These are phyloP conservation scores for Buxus sempervirens DNA, from an alignment of 164 flowering plant genomes.

Conservation along the genomic window DNA sequence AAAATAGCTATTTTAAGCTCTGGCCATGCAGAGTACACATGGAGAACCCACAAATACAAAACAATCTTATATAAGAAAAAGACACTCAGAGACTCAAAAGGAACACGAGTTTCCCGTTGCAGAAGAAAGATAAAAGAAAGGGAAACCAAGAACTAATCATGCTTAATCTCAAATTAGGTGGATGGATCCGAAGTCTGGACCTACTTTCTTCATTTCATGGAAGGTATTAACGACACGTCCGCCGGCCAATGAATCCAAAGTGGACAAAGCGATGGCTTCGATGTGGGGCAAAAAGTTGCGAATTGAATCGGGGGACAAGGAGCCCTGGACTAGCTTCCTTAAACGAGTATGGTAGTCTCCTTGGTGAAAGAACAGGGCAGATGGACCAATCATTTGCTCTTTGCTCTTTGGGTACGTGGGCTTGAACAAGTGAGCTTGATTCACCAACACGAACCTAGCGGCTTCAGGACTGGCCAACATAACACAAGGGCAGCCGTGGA, in stretches of 20 bases:
- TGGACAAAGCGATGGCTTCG: constrained; percentile 38
- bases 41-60: too few relatives aligned
- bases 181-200: too few relatives aligned
- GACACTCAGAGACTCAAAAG: too few relatives aligned
- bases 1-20: too few relatives aligned
- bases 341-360: constrained; percentile 69
- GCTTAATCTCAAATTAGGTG: too few relatives aligned
- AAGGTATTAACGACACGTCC: constrained; percentile 56
- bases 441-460: constrained; percentile 61
- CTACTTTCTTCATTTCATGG: constrained; percentile 78
- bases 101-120: too few relatives aligned
- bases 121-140: not conserved
- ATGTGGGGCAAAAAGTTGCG: constrained; percentile 41
- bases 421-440: constrained; percentile 72
- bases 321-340: constrained; percentile 62
- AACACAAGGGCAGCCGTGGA: constrained; percentile 78
- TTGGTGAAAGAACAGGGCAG: constrained; percentile 81
- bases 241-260: constrained; percentile 48
- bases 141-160: not conserved
- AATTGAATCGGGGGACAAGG: constrained; percentile 49
- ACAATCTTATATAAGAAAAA: too few relatives aligned
- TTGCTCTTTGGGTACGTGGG: constrained; percentile 91
- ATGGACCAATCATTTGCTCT: constrained; percentile 66
- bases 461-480: constrained; percentile 90
- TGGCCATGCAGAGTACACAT: too few relatives aligned